A percentile compares a stretch with the other conserved stretches of the same genome.
phyloP scores from a whole-genome alignment of 179 eudicot species.

The Amaranthus tricolor region DNA sequence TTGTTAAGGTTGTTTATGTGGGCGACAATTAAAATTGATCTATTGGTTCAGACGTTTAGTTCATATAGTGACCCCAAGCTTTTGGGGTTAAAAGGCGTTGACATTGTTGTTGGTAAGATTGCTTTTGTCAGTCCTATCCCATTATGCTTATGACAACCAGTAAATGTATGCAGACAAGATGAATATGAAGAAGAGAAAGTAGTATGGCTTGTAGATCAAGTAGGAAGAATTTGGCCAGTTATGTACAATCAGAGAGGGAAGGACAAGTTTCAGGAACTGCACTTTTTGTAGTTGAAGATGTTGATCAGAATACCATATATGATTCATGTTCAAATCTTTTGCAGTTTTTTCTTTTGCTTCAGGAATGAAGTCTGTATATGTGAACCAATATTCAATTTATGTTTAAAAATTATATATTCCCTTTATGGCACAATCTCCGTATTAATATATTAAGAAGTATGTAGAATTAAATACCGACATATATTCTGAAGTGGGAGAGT shows the following conservation, averaged over 20 bases:
- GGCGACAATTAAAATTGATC: too few species aligned
- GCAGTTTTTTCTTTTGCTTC: not conserved
- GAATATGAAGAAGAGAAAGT: conserved; percentile 21
- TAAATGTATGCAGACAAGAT: conserved; percentile 15
- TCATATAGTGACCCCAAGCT: too few species aligned
- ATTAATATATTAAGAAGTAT: too few species aligned
- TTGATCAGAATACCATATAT: conserved; percentile 25
- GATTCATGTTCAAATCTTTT: conserved; percentile 28
- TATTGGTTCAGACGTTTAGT: too few species aligned
- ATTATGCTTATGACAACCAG: conserved; percentile 28
- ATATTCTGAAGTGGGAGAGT: too few species aligned
- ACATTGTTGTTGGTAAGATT: too few species aligned
- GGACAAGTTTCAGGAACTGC: conserved; percentile 21
- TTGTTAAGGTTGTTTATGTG: too few species aligned
- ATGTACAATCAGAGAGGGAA: conserved; percentile 31
- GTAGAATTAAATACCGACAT: too few species aligned
- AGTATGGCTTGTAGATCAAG: conserved; percentile 40
- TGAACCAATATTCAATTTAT: not conserved
- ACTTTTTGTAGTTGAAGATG: conserved; percentile 33
- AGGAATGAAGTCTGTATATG: not conserved
- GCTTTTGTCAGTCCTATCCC: not conserved
- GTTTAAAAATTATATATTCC: not conserved
- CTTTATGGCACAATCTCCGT: too few species aligned
- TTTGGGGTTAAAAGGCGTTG: too few species aligned
- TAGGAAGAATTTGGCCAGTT: conserved; percentile 47